phyloP scores from a whole-genome alignment of 2,329 filamentous ascomycete species.

The Penicillium sp. region DNA sequence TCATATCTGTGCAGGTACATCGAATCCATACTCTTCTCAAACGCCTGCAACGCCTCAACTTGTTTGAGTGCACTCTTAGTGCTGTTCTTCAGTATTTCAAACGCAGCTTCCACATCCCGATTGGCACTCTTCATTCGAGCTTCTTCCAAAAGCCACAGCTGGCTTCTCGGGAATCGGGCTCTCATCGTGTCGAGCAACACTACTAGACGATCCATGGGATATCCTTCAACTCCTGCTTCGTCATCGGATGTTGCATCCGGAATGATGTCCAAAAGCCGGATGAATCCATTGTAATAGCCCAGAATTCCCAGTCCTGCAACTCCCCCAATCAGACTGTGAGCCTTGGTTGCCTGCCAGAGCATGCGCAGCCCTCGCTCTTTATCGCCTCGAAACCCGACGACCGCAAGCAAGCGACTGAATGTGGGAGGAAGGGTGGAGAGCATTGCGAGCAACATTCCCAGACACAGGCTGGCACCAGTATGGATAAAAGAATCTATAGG shows the following conservation, averaged over 20 bases:
- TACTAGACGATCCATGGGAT: slow-evolving; percentile 66
- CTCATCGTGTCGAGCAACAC: slow-evolving; percentile 71
- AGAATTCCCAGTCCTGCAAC: slow-evolving; percentile 78
- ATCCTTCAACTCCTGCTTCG: slow-evolving; percentile 61
- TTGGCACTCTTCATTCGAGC: slow-evolving; percentile 69
- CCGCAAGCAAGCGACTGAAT: slow-evolving; percentile 78
- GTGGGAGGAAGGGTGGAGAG: slow-evolving; percentile 91
- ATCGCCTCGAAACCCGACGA: slow-evolving; percentile 89
- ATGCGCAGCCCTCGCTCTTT: slow-evolving; percentile 75
- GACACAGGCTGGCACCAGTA: slow-evolving; percentile 83
- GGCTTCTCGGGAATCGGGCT: slow-evolving; percentile 70
- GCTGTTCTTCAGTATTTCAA: slow-evolving; percentile 60
- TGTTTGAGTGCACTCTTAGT: slow-evolving; percentile 75
- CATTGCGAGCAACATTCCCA: slow-evolving; percentile 77
- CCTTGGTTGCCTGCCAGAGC: slow-evolving; percentile 86
- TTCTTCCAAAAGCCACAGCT: slow-evolving; percentile 85
- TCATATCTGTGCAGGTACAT: slow-evolving; percentile 78
- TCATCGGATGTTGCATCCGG: slow-evolving; percentile 46
- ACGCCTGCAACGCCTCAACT: slow-evolving; percentile 77
- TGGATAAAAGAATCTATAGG: slow-evolving; percentile 85
- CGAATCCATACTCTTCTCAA: slow-evolving; percentile 73
- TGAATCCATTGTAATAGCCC: slow-evolving; percentile 81
- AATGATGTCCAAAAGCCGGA: slow-evolving; percentile 84
- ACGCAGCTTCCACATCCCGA: slow-evolving; percentile 62
- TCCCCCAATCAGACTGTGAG: slow-evolving; percentile 86